Percentiles rank a stretch among this genome's conserved stretches.
These are phyloP conservation scores for Logfia minima DNA, from an alignment of 129 eudicot species.

Conservation along the genomic window DNA sequence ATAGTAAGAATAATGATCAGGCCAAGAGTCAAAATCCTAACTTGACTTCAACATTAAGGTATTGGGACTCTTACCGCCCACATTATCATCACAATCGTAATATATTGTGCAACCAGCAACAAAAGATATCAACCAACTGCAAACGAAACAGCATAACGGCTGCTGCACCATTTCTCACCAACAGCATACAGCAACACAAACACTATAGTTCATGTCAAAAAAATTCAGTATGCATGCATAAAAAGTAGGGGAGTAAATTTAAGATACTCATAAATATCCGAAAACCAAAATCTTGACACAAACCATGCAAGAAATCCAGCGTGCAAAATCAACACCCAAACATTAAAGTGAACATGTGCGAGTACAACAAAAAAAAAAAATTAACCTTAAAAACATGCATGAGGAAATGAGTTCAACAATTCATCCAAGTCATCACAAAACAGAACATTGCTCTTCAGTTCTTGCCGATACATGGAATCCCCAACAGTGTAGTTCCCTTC, in stretches of 20 bases:
- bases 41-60: slow-evolving; percentile 10
- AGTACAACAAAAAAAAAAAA: slow-evolving; percentile 40
- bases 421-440: slow-evolving; percentile 39
- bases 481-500: background rate
- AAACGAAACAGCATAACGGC: slow-evolving; percentile 65
- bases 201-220: slow-evolving; percentile 47
- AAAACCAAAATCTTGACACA: slow-evolving; percentile 15
- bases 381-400: slow-evolving; percentile 44
- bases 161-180: slow-evolving; percentile 54
- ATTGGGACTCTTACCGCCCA: slow-evolving; percentile 9
- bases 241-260: background rate
- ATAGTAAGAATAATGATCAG: background rate
- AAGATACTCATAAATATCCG: slow-evolving; percentile 1
- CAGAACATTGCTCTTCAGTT: slow-evolving; percentile 25
- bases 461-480: slow-evolving; percentile 12
- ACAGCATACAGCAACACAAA: slow-evolving; percentile 50
- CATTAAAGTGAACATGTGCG: slow-evolving; percentile 12
- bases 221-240: slow-evolving; percentile 38
- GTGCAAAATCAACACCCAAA: slow-evolving; percentile 21
- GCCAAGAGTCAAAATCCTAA: slow-evolving; percentile 1
- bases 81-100: slow-evolving; percentile 16
- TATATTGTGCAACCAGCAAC: slow-evolving; percentile 37
- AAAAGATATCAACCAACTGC: slow-evolving; percentile 59
- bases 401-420: slow-evolving; percentile 23
- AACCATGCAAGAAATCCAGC: slow-evolving; percentile 23